Base-by-base conservation (phyloP, 192 early-diverging fungal genomes). In the Coemansia sp. region DNA sequence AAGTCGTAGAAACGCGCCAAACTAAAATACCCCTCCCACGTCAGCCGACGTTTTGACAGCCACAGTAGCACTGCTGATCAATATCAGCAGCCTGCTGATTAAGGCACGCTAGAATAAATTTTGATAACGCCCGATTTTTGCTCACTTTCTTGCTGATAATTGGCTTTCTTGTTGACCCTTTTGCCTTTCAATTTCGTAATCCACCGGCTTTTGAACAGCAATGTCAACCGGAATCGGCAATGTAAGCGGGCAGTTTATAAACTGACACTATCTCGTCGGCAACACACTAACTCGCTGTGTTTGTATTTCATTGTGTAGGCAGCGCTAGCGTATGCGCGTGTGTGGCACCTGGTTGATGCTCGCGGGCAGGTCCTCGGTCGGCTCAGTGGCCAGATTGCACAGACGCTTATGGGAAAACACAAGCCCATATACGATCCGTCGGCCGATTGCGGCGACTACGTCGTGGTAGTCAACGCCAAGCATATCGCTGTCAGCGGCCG, bases 351-450 rank as follows among this genome's bases (percentile, higher is more conserved):
- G 44, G 94, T 97, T 31, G 93, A 95, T 74, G 92, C 92, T 26
- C 85, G 86, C 58, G 90, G 91, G 48, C 85, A 92, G 74, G 84
- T 91, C 20, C 87, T 98, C 25, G 94, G 94, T n/a, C 88, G 88
- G 53, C 73, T 98, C 60, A 86, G 93, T 14, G 85, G 91, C 46
- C 84, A 88, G 47, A 90, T 96, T 49, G 88, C 90, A 66, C 91
- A 91, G 42, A 94, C 94, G 17, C 85, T 98, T 38, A 91, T 94
- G 84, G 96, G 96, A 28, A 98, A 98, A 74, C 92, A 98, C 82
- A 96, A 96, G 87, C 94, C 94, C 21, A 90, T 91, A 47, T 94
- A 86, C 65, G 84, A 94, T 68, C 94, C 93, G 38, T 91, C 93
- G 50, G 82, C 88, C 15, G 96, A 98, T 79, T 89, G 88, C 74